A percentile compares a stretch with the other conserved stretches of the same genome.
Conservation (phyloP, 1,284 basidiomycete genomes). For the Salmacisia buchloeana region DNA sequence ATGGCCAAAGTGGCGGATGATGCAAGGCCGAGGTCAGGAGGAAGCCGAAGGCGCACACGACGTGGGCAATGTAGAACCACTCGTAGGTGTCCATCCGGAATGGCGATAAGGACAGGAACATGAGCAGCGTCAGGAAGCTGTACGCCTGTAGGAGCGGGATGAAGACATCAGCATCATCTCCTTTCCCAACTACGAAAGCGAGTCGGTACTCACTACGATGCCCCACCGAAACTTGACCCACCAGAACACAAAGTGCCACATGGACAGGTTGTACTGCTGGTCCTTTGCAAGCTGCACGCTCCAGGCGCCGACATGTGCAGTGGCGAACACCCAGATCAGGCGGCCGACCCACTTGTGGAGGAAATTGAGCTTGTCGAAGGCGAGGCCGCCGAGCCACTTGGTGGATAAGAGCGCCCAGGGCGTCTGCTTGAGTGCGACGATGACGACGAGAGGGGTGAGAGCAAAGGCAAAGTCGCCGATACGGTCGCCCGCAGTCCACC, state of each 20-base stretch:
- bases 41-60: slow-evolving; percentile 54
- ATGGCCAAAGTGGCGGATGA: slow-evolving; percentile 59
- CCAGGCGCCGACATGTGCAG: slow-evolving; percentile 69
- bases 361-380: slow-evolving; percentile 70
- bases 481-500: slow-evolving; percentile 71
- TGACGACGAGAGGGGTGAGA: slow-evolving; percentile 68
- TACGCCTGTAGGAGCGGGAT: slow-evolving; percentile 59
- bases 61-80: slow-evolving; percentile 67
- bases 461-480: slow-evolving; percentile 73
- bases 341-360: slow-evolving; percentile 70
- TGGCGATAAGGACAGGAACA: slow-evolving; percentile 62
- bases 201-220: slow-evolving; percentile 59
- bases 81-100: slow-evolving; percentile 69
- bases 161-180: slow-evolving; percentile 10
- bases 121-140: slow-evolving; percentile 64
- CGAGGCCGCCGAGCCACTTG: slow-evolving; percentile 63
- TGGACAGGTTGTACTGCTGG: slow-evolving; percentile 56
- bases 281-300: slow-evolving; percentile 62
- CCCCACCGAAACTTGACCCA: slow-evolving; percentile 70
- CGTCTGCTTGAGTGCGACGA: slow-evolving; percentile 72
- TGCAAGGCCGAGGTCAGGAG: slow-evolving; percentile 44
- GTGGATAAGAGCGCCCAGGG: slow-evolving; percentile 76
- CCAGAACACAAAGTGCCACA: slow-evolving; percentile 63
- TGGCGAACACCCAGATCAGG: slow-evolving; percentile 66
- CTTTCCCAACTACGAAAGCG: slow-evolving; percentile 4